These are phyloP conservation scores for Kuraishia molischiana DNA, from an alignment of 805 yeast species.

Conservation along the genomic window DNA sequence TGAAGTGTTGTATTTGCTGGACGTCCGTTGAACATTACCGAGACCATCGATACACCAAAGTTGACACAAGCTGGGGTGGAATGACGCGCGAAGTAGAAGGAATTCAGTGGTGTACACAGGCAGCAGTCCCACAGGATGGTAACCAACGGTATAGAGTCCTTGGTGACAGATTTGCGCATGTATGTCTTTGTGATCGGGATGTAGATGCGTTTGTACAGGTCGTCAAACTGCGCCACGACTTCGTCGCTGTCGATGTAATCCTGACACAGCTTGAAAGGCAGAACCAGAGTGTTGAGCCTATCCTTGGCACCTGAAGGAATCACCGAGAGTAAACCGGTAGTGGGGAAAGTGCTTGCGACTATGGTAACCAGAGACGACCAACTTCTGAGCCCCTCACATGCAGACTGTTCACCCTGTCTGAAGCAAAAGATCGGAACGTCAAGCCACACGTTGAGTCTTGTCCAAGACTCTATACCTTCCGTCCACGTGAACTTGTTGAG, in stretches of 20 bases:
- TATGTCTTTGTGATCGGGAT: not conserved
- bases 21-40: not conserved
- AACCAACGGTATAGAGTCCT: not conserved
- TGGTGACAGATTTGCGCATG: not conserved
- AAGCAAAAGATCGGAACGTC: not conserved
- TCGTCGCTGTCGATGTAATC: not conserved
- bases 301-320: not conserved
- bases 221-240: not conserved
- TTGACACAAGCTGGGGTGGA: not conserved
- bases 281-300: not conserved
- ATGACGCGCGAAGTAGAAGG: not conserved
- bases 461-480: conserved; percentile 1
- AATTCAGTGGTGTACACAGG: not conserved
- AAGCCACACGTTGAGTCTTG: not conserved
- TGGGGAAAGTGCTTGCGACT: not conserved
- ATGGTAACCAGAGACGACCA: not conserved
- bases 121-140: not conserved
- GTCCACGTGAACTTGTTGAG: not conserved
- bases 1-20: not conserved
- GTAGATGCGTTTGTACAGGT: not conserved
- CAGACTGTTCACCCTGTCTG: not conserved
- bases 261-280: not conserved
- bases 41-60: not conserved
- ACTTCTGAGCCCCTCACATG: not conserved
- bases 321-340: not conserved